phyloP scores from a whole-genome alignment of 768 basidiomycete species.

The Suillus sp. region DNA sequence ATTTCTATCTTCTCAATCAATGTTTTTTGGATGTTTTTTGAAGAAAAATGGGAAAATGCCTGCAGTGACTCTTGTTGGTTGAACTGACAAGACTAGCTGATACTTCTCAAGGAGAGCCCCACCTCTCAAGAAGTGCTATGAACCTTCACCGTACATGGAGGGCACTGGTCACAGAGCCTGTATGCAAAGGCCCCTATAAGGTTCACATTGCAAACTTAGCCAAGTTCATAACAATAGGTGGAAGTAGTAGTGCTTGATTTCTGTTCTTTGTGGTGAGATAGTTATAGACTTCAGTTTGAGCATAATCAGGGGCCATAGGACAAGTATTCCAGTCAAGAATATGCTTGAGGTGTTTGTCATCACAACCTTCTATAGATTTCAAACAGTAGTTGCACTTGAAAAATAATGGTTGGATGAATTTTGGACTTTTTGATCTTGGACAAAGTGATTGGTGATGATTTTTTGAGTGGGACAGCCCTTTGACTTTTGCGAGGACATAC shows the following conservation, averaged over 20 bases:
- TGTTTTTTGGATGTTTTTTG: too few species aligned
- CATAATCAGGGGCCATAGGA: not conserved
- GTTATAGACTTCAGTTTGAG: not conserved
- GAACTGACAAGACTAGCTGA: too few species aligned
- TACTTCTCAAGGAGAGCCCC: too few species aligned
- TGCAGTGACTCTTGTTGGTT: too few species aligned
- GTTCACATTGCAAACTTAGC: too few species aligned
- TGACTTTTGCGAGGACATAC: not conserved
- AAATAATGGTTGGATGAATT: slow-evolving; percentile 14
- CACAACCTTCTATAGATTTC: slow-evolving; percentile 13
- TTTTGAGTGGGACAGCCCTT: not conserved
- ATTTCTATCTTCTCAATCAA: too few species aligned
- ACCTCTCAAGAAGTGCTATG: too few species aligned
- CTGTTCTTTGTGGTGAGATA: slow-evolving; percentile 6
- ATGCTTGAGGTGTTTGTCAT: slow-evolving; percentile 19
- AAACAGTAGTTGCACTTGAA: slow-evolving; percentile 21
- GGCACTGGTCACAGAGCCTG: too few species aligned
- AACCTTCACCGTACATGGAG: too few species aligned
- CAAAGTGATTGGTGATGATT: slow-evolving; percentile 5
- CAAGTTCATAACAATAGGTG: too few species aligned
- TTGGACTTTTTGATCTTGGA: slow-evolving; percentile 6
- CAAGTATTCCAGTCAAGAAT: not conserved
- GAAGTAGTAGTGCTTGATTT: not conserved
- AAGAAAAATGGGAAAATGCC: too few species aligned
- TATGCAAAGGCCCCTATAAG: too few species aligned